Evolutionary conservation across 2,329 filamentous ascomycete species (phyloP).

Genomic region (Trichocomaceae sp.): DNA sequence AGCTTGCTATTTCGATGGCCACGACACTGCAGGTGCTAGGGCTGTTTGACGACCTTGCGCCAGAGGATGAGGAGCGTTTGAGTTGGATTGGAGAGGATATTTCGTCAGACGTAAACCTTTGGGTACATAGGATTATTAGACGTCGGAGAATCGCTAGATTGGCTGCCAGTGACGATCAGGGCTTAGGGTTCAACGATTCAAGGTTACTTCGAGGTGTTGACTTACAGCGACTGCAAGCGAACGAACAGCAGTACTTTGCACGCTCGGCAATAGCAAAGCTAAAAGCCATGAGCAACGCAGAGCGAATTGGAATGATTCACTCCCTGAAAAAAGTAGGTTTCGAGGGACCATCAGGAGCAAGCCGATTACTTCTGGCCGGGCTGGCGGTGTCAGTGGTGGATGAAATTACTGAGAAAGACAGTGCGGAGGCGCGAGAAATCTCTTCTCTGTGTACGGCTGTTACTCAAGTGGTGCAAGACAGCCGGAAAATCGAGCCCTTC

Average conservation of each 20-base stretch:
- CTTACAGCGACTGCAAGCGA: constrained; percentile 30
- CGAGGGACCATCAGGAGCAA: constrained; percentile 22
- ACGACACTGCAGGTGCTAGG: constrained; percentile 35
- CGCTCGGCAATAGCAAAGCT: constrained; percentile 31
- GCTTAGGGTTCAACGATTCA: constrained; percentile 24
- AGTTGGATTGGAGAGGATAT: constrained; percentile 30
- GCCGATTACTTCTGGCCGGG: constrained; percentile 31
- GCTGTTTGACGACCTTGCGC: constrained; percentile 33
- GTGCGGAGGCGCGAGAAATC: constrained; percentile 27
- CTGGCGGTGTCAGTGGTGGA: constrained; percentile 29
- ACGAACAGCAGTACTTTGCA: constrained; percentile 33
- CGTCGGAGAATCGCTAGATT: constrained; percentile 30
- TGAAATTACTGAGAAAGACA: constrained; percentile 34
- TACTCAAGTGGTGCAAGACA: constrained; percentile 24
- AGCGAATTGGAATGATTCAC: constrained; percentile 25
- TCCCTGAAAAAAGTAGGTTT: constrained; percentile 28
- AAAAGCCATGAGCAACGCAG: constrained; percentile 26
- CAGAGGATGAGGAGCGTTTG: constrained; percentile 26
- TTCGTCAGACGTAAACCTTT: constrained; percentile 22
- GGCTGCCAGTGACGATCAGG: constrained; percentile 23
- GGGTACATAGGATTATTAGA: constrained; percentile 17
- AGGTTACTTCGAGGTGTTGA: constrained; percentile 31
- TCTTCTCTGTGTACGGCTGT: constrained; percentile 32
- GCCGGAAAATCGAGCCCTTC: constrained; percentile 33
- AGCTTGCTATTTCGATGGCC: constrained; percentile 24